Base-by-base conservation (phyloP, 208 protist species). In the Trypanosoma cruzi region DNA sequence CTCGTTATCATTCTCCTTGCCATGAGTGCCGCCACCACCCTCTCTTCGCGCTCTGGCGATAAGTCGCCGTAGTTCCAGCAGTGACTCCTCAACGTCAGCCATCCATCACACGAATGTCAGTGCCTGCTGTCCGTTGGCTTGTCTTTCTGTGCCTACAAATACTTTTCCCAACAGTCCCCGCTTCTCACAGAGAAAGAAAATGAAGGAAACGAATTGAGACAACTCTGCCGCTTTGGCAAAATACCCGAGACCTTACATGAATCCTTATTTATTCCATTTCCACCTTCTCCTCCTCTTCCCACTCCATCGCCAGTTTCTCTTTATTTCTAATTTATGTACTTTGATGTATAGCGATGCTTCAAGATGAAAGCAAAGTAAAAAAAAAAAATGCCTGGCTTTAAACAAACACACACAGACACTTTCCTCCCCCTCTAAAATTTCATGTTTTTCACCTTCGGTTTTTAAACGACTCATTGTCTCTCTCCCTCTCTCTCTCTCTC, bases 11-110 rank as follows among this genome's bases (percentile, higher is more conserved):
- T 34, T 34, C 7, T 20, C 40, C 20, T 36, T 5, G 24, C 34
- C 42, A 37, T n/a, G 32, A 62, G 13, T 53, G 40, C 31, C 44
- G 36, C 26, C 28, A 55, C 28, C 32, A 31, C 49, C 49, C 50
- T 58, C 31, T 16, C 48, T 32, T n/a, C 55, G 46, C 11, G 66
- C 56, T 5, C 24, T 54, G 20, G 40, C 57, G 37, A 64, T 71
- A 11, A 62, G 57, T 7, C 46, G 28, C 44, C 56, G 55, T 20
- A 71, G 56, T 5, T 64, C 56, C 44, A 58, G 16, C 36, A 71
- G 31, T n/a, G 66, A 59, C 24, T 62, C 37, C 40, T 53, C 54
- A 31, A 54, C 36, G 60, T 8, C 36, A 54, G 18, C n/a, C 64
- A 70, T 60, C 3, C 34, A 14, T 16, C 50, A 24, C 37, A 40